phyloP scores from a whole-genome alignment of 768 basidiomycete species.

The Panus rudis region DNA sequence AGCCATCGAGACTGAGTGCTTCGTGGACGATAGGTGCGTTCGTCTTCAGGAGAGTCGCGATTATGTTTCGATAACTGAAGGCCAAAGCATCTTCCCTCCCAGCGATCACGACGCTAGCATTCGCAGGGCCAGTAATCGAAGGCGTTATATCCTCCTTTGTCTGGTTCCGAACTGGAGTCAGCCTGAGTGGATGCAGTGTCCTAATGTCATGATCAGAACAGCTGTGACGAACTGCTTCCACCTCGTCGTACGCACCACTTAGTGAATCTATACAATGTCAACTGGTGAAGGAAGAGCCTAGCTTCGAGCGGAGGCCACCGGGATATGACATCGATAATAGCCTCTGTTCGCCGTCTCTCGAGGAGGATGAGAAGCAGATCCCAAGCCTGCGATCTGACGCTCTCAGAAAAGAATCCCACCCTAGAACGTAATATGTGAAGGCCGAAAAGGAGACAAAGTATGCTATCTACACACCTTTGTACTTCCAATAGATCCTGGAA shows the following conservation, averaged over 20 bases:
- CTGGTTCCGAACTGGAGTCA: not conserved
- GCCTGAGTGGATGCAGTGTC: not conserved
- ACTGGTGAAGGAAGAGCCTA: not conserved
- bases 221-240: not conserved
- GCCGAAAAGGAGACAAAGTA: not conserved
- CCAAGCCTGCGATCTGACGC: not conserved
- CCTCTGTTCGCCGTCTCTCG: not conserved
- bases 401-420: not conserved
- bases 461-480: not conserved
- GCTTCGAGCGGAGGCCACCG: not conserved
- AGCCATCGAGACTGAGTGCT: not conserved
- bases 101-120: not conserved
- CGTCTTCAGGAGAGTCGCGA: not conserved
- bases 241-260: not conserved
- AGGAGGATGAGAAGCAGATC: not conserved
- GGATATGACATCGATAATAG: not conserved
- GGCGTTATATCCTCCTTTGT: too few relatives aligned
- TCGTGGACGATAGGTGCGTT: not conserved
- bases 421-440: not conserved
- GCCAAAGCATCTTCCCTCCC: not conserved
- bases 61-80: not conserved
- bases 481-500: not conserved
- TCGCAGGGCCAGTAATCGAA: too few relatives aligned
- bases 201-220: not conserved
- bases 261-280: not conserved